These are phyloP conservation scores for Kurtzmaniella fragi DNA, from an alignment of 805 yeast genomes.

Conservation along the genomic window DNA sequence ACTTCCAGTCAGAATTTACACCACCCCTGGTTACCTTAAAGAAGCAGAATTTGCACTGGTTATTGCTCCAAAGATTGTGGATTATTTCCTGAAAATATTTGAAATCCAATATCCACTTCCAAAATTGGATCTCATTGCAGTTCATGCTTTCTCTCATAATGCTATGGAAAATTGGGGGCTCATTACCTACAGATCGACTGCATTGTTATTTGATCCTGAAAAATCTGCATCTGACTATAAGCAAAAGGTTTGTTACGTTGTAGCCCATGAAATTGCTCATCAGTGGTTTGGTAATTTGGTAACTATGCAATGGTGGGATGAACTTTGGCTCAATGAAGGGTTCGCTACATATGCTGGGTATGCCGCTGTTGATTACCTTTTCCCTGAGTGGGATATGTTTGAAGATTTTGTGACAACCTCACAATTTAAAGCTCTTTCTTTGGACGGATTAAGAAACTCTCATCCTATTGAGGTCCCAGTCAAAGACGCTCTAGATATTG, in stretches of 20 bases:
- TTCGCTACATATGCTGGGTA: conserved; percentile 86
- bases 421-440: conserved; percentile 45
- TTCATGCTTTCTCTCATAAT: conserved; percentile 75
- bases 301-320: conserved; percentile 94
- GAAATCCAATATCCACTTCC: conserved; percentile 67
- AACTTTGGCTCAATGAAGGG: conserved; percentile 85
- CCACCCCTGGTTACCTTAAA: conserved; percentile 44
- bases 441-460: conserved; percentile 57
- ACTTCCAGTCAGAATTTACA: conserved; percentile 48
- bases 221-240: conserved; percentile 48
- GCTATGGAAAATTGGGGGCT: conserved; percentile 94
- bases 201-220: conserved; percentile 40
- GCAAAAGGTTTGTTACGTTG: conserved; percentile 75
- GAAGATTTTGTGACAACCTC: conserved; percentile 48
- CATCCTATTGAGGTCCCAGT: conserved; percentile 85
- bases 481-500: conserved; percentile 71
- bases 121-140: conserved; percentile 73
- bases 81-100: conserved; percentile 43
- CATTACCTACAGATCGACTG: conserved; percentile 58
- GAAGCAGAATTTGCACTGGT: conserved; percentile 45
- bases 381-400: conserved; percentile 81
- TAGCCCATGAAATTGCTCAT: conserved; percentile 83
- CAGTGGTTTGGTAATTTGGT: conserved; percentile 90
- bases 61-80: conserved; percentile 46
- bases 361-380: conserved; percentile 60